Evolutionary conservation across 1,284 basidiomycete genomes (phyloP).

Genomic region (Papiliotrema fonsecae): DNA sequence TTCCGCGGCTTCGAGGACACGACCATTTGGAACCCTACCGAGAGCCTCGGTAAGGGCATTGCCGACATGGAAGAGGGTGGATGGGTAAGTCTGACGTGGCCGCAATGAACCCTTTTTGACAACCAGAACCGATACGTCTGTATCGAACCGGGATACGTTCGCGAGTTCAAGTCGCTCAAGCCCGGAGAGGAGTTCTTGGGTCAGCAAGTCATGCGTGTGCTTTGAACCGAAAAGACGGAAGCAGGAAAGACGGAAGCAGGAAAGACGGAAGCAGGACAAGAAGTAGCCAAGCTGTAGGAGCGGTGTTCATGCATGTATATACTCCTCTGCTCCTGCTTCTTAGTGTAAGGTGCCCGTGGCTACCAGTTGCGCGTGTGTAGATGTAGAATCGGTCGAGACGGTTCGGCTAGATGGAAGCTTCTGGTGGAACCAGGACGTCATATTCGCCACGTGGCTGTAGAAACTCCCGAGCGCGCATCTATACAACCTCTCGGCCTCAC

Average conservation of each 20-base stretch:
- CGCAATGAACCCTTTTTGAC: conserved; percentile 4
- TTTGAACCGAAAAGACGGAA: conserved; percentile 19
- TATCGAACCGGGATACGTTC: conserved; percentile 77
- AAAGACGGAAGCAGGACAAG: conserved; percentile 1
- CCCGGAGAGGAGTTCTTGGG: conserved; percentile 68
- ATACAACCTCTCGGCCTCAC: not conserved
- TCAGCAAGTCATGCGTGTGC: conserved; percentile 58
- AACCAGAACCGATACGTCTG: conserved; percentile 70
- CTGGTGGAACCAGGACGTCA: not conserved
- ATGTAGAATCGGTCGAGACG: not conserved
- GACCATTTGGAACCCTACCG: conserved; percentile 75
- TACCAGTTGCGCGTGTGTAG: too few relatives aligned
- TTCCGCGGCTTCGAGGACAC: conserved; percentile 55
- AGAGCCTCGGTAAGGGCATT: conserved; percentile 63
- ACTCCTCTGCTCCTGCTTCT: too few relatives aligned
- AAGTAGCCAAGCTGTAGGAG: too few relatives aligned
- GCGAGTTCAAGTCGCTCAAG: conserved; percentile 50
- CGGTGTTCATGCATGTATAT: not conserved
- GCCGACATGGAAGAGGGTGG: conserved; percentile 79
- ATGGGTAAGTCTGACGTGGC: conserved; percentile 57
- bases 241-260: not conserved
- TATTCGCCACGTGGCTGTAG: not conserved
- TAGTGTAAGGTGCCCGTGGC: too few relatives aligned
- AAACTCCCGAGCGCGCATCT: not conserved
- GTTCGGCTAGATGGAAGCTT: conserved; percentile 1